Percentiles rank a stretch among this genome's conserved stretches.
phyloP scores from a whole-genome alignment of 495 filamentous ascomycete genomes.

The Cercophora sp. region DNA sequence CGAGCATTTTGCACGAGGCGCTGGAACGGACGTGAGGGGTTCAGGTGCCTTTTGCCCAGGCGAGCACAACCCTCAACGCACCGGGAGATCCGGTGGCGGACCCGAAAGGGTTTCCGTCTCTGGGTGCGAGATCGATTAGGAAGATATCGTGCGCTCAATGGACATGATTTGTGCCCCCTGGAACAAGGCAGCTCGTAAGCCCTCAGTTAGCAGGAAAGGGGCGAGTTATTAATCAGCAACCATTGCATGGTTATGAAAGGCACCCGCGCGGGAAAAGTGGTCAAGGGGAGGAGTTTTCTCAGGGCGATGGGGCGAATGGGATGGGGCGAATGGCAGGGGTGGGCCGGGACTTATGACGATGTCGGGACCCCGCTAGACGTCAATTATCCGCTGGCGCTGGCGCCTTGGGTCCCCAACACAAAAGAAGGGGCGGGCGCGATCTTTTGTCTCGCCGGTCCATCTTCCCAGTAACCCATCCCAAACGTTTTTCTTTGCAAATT shows the following conservation, averaged over 20 bases:
- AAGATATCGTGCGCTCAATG: neutral
- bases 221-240: too few species aligned
- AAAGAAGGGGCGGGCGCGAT: constrained; percentile 10
- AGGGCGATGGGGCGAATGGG: neutral
- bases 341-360: constrained; percentile 8
- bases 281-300: too few species aligned
- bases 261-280: too few species aligned
- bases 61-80: neutral
- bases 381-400: constrained; percentile 12
- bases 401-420: constrained; percentile 9
- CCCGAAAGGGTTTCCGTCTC: neutral
- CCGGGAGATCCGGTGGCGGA: constrained; percentile 9
- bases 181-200: too few species aligned
- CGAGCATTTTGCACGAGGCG: too few species aligned
- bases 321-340: neutral
- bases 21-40: constrained; percentile 3
- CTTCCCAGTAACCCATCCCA: neutral
- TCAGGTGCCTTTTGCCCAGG: neutral
- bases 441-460: constrained; percentile 2
- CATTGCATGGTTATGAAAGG: too few species aligned
- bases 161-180: too few species aligned
- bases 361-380: constrained; percentile 8
- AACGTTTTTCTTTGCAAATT: neutral
- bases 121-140: too few species aligned
- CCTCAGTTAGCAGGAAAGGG: too few species aligned